Evolutionary conservation across 441 rosid genomes (phyloP), one percentile per base, ranked within the genome.

Genomic region (Hura crepitans): DNA sequence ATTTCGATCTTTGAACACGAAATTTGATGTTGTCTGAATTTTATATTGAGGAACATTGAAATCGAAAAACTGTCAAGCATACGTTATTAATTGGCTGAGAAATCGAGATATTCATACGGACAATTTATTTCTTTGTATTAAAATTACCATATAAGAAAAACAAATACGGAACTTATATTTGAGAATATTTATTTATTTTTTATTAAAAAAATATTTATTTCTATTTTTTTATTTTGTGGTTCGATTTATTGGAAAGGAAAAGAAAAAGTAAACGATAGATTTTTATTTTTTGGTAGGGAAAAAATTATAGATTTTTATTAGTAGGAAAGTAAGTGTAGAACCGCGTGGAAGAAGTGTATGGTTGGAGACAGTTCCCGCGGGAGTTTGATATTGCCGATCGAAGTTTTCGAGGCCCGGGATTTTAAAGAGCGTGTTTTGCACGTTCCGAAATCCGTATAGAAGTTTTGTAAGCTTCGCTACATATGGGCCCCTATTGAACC

Each of bases 391-490:
- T 54, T 51, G 68, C 54, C 5, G 39, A 35, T 35, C 7, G 39
- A 35, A 11, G 25, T 49, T 3, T n/a, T 18, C 20, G 0, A 31
- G 37, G 6, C 43, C 33, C 46, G 55, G 72, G 63, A 72, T 42
- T 51, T 37, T 53, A 4, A 8, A 13, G 57, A 39, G 75, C 74
- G 77, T 69, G 72, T 15, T 10, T 7, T 20, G 27, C 68, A 39
- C 30, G 51, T 50, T 13, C 59, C 46, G 10, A 15, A 27, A 25
- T 46, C 54, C 9, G 18, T 50, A 35, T 51, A 35, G 46, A 6
- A 35, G 13, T 18, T 25, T 39, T 42, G 15, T 23, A 23, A 22
- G 4, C 14, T 39, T 31, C 4, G 7, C 14, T 23, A 25, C 6
- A 4, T 10, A 4, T 9, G 7, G 37, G 35, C 0, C 49, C 60